Conservation (phyloP, 2,329 filamentous ascomycete species). For the Lachnellula hyalina region DNA sequence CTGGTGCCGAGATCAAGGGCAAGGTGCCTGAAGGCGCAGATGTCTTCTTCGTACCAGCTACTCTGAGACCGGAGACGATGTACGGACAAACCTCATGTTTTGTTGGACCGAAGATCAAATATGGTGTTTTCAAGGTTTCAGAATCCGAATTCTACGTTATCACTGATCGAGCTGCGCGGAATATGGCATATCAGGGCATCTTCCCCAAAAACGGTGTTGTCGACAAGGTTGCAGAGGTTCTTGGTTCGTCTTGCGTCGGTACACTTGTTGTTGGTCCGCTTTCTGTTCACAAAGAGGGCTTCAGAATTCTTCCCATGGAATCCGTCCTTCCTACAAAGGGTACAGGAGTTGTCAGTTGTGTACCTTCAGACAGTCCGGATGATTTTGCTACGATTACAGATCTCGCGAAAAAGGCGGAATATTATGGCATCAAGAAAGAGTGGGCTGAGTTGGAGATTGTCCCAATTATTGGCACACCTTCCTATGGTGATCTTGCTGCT, state of each 20-base stretch:
- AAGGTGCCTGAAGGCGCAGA: conserved; percentile 75
- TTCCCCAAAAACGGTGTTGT: conserved; percentile 73
- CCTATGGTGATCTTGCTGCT: conserved; percentile 80
- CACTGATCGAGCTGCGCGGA: conserved; percentile 77
- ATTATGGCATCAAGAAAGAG: conserved; percentile 92
- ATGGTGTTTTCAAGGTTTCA: conserved; percentile 78
- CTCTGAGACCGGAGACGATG: conserved; percentile 94
- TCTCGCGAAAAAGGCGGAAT: conserved; percentile 89
- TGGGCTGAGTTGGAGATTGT: conserved; percentile 90
- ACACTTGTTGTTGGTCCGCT: conserved; percentile 87
- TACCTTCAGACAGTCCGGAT: conserved; percentile 93
- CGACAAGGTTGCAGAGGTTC: conserved; percentile 68
- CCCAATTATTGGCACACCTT: conserved; percentile 84
- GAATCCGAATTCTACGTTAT: conserved; percentile 79
- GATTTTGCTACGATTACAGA: conserved; percentile 88
- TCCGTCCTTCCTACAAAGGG: conserved; percentile 88
- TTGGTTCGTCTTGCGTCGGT: conserved; percentile 76
- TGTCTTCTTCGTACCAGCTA: conserved; percentile 87
- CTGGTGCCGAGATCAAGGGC: conserved; percentile 64
- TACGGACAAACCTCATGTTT: conserved; percentile 97
- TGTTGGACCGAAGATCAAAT: conserved; percentile 82
- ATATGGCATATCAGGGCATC: conserved; percentile 92
- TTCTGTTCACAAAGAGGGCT: conserved; percentile 74
- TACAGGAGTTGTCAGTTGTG: conserved; percentile 92
- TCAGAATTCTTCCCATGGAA: conserved; percentile 93